Base-by-base conservation (phyloP, 805 yeast genomes). In the Candida ipomoeae region DNA sequence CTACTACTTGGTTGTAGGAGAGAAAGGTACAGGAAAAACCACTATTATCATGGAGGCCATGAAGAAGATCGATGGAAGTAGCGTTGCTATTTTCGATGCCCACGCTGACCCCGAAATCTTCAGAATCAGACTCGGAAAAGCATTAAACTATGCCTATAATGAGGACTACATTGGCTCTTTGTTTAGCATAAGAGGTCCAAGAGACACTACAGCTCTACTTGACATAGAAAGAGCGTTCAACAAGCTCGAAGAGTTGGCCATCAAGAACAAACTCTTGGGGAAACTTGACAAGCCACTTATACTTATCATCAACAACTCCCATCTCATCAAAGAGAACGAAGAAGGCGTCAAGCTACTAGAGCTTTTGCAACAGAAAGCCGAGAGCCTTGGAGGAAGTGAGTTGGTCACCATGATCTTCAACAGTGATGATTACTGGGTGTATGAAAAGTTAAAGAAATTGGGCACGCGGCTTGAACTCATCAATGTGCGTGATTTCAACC, bases 341-440 rank as follows among this genome's bases (percentile, higher is more conserved):
- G 89, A 84, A 53, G 94, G 94, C 1, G 68, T 70, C 14, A 82
- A 84, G 55, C 65, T 88, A 39, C 80, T 89, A 6, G 94, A 87
- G 59, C 70, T 88, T 37, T 66, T 88, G 35, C 96, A 88, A 60
- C 96, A 88, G 59, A 87, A 87, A 62, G 96, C 96, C 0, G 96
- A 88, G 60, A 65, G 82, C 11, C 71, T 88, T 38, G 78, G 89
- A 53, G 92, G 92, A 1, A 78, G 90, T 0, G 87, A 89, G 0
- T 69, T 86, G 50, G 82, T 81, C 17, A 83, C 85, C 7, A 80
- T 87, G 67, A 72, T 87, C 11, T 87, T 87, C 71, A 85, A 85
- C 59, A 80, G 87, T 53, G 95, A 87, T 64, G 96, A 88, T 60
- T 88, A 88, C 66, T 88, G 96, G 96, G 77, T 88, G 1, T 88